A percentile compares a stretch with the other conserved stretches of the same genome.
Conservation (phyloP, 305 asterid species). For the Plantago lanceolata region DNA sequence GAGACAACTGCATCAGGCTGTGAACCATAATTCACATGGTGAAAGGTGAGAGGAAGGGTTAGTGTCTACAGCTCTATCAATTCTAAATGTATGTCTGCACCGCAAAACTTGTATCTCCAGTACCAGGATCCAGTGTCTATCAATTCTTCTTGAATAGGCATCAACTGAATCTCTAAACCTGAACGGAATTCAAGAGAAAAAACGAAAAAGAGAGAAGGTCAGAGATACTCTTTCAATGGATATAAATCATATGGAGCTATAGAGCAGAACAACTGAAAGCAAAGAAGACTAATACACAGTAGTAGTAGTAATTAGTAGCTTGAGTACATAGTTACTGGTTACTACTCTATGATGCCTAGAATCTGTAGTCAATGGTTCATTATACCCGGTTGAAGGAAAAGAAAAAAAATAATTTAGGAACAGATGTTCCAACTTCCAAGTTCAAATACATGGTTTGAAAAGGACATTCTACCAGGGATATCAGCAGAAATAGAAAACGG, state of each 20-base stretch:
- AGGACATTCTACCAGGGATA: background rate
- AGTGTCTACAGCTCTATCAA: conserved; percentile 48
- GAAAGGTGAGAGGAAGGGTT: conserved; percentile 13
- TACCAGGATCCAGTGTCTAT: conserved; percentile 90
- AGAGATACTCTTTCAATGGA: conserved; percentile 1
- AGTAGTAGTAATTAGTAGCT: background rate
- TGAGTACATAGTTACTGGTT: background rate
- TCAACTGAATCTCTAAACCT: conserved; percentile 60
- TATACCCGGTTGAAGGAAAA: background rate
- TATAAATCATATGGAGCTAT: background rate
- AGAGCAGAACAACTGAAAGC: background rate
- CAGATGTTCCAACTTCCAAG: background rate
- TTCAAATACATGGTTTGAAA: background rate
- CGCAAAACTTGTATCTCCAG: conserved; percentile 68
- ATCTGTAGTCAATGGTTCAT: background rate
- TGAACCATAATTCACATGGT: conserved; percentile 80
- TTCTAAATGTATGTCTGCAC: conserved; percentile 65
- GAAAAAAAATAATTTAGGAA: background rate
- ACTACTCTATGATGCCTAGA: background rate
- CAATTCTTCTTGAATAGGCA: conserved; percentile 54
- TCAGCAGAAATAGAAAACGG: conserved; percentile 13
- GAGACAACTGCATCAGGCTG: conserved; percentile 32
- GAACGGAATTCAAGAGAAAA: conserved; percentile 26
- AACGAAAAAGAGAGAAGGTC: background rate
- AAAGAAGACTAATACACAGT: background rate